Base-by-base conservation (phyloP, 1,284 basidiomycete species). In the Ganoderma sinense region DNA sequence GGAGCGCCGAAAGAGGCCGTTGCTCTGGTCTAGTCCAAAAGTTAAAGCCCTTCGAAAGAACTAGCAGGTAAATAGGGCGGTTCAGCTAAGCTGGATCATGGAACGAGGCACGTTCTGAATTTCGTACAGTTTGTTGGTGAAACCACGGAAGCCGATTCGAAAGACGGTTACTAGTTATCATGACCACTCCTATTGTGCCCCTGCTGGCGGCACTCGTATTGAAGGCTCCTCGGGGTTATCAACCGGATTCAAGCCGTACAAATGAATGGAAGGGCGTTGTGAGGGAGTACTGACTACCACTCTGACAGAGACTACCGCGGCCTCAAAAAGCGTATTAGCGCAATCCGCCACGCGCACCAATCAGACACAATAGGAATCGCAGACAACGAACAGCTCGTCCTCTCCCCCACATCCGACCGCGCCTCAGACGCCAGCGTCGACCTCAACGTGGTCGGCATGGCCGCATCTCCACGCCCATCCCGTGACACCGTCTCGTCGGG, bases 221-320 rank as follows among this genome's bases (percentile, higher is more conserved):
- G 41, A 14, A 41, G 43, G 48, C 14, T 10, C 2, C 55, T 31
- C 5, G 26, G 23, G n/a, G 20, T 6, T 16, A n/a, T 33, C 8
- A 18, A 23, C 40, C 4, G 1, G 26, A 62, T 41, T 18, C 18
- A 36, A 23, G 36, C 36, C 8, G n/a, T 2, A 39, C 5, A 26
- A 48, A 20, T 20, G 18, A 5, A n/a, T 6, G 18, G 4, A 45
- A 18, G 18, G 43, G 18, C 43, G 43, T 45, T 33, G 14, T 31
- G 6, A 36, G 29, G 14, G 14, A 29, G n/a, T 66, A 43, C 41
- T 56, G 41, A 66, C 40, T 65, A 51, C 43, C 56, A 43, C 59
- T 48, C 63, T 41, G 72, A 93, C 73, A 94, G 93, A 75, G 89
- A 94, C 78, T 95, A 94, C 75, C 86, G 86, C 2, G 87, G 86